Percentiles rank a stretch among this genome's conserved stretches.
Evolutionary conservation across 2,329 filamentous ascomycete species (phyloP).

Genomic region (Aaosphaeria arxii): DNA sequence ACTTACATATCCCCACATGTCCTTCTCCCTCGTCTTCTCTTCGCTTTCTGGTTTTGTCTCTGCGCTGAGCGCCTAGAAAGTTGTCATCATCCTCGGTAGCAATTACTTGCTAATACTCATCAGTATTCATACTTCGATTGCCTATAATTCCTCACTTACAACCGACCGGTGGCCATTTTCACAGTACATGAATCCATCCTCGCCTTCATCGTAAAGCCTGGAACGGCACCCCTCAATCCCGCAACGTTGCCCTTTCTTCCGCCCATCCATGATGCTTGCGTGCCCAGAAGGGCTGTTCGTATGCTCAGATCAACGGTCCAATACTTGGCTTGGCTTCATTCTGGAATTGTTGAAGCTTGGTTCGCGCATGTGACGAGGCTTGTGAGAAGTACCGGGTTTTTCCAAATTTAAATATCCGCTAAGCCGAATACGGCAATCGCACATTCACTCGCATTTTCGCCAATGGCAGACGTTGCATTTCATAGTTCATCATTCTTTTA

Average conservation of each 20-base stretch:
- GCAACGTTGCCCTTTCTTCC: slow-evolving; percentile 38
- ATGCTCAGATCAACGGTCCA: too few relatives aligned
- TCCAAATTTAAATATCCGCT: slow-evolving; percentile 11
- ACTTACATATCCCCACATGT: slow-evolving; percentile 44
- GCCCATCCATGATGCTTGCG: too few relatives aligned
- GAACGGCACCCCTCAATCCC: slow-evolving; percentile 67
- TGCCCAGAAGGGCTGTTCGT: too few relatives aligned
- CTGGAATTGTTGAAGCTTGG: too few relatives aligned
- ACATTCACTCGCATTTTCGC: slow-evolving; percentile 7
- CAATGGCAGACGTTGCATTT: slow-evolving; percentile 9
- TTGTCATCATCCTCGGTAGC: slow-evolving; percentile 61
- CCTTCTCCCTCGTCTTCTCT: slow-evolving; percentile 48
- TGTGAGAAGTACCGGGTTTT: neutral
- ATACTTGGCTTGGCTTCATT: too few relatives aligned
- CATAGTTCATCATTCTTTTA: slow-evolving; percentile 35
- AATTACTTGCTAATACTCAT: neutral
- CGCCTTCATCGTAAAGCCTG: slow-evolving; percentile 62
- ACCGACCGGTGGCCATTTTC: slow-evolving; percentile 77
- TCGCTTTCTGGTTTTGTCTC: slow-evolving; percentile 55
- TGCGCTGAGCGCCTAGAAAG: slow-evolving; percentile 56
- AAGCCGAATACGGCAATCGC: slow-evolving; percentile 20
- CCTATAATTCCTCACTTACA: slow-evolving; percentile 43
- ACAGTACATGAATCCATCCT: slow-evolving; percentile 76
- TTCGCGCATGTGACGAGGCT: too few relatives aligned
- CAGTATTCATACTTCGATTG: neutral